Percentiles rank a stretch among this genome's conserved stretches.
Evolutionary conservation across 2,329 filamentous ascomycete genomes (phyloP).

Genomic region (Achaetomium macrosporum): DNA sequence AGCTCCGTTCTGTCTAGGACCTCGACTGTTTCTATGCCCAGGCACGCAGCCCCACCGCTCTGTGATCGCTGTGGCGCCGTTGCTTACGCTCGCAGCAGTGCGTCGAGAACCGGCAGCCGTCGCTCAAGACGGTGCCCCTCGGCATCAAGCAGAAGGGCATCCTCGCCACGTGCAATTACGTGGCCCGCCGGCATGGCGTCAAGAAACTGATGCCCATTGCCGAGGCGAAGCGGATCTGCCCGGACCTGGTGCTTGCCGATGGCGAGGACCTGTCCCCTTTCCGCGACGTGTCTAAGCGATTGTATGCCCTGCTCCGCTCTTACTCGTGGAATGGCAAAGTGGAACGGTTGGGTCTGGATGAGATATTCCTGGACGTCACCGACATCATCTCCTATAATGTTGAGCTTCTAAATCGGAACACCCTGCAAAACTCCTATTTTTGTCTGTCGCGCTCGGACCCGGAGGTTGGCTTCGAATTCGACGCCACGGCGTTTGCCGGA

Average conservation of each 20-base stretch:
- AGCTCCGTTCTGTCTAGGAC: conserved; percentile 42
- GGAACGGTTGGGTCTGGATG: conserved; percentile 85
- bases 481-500: conserved; percentile 64
- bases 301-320: conserved; percentile 66
- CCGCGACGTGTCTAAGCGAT: conserved; percentile 74
- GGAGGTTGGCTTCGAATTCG: conserved; percentile 71
- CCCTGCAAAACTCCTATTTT: conserved; percentile 69
- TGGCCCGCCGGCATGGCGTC: conserved; percentile 66
- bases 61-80: not conserved
- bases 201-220: conserved; percentile 79
- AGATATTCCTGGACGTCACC: conserved; percentile 80
- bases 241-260: conserved; percentile 76
- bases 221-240: conserved; percentile 74
- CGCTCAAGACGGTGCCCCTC: conserved; percentile 65
- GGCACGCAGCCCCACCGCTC: conserved; percentile 31
- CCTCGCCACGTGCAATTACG: conserved; percentile 89
- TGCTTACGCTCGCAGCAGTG: conserved; percentile 15
- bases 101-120: conserved; percentile 73
- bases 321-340: conserved; percentile 74
- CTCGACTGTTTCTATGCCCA: conserved; percentile 95
- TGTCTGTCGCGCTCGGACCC: conserved; percentile 67
- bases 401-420: conserved; percentile 59
- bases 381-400: conserved; percentile 82
- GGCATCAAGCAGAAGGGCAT: conserved; percentile 93
- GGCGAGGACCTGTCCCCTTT: conserved; percentile 85